phyloP scores from a whole-genome alignment of 2,329 filamentous ascomycete genomes.

The Diaporthe sp. region DNA sequence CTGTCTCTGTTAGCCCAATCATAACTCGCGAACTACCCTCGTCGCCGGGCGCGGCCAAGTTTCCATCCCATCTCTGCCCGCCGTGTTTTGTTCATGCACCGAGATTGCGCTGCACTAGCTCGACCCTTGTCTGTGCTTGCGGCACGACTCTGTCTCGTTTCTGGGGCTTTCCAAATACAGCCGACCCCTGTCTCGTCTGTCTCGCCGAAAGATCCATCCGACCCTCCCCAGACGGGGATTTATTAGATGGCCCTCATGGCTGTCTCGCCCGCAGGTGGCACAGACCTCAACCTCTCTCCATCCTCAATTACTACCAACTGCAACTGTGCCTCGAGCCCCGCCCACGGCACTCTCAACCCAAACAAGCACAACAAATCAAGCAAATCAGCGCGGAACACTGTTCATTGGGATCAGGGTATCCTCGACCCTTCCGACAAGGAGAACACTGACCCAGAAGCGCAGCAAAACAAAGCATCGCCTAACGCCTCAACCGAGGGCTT shows the following conservation, averaged over 20 bases:
- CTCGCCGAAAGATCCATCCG: slow-evolving; percentile 27
- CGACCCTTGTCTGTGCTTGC: slow-evolving; percentile 31
- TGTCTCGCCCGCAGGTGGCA: slow-evolving; percentile 23
- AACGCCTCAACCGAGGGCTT: slow-evolving; percentile 1
- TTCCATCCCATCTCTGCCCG: slow-evolving; percentile 21
- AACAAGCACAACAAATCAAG: background rate
- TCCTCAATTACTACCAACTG: slow-evolving; percentile 14
- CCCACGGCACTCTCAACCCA: background rate
- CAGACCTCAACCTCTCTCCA: slow-evolving; percentile 30
- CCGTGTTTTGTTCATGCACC: slow-evolving; percentile 25
- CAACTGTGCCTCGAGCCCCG: slow-evolving; percentile 7
- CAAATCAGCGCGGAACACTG: slow-evolving; percentile 32
- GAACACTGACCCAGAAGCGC: slow-evolving; percentile 29
- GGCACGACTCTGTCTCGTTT: slow-evolving; percentile 31
- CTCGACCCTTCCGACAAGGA: slow-evolving; percentile 17
- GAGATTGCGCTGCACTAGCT: slow-evolving; percentile 29
- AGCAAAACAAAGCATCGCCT: background rate
- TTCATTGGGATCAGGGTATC: slow-evolving; percentile 33
- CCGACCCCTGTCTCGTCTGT: slow-evolving; percentile 29
- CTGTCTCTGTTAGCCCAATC: slow-evolving; percentile 9
- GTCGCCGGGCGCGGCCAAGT: slow-evolving; percentile 19
- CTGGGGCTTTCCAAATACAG: slow-evolving; percentile 23
- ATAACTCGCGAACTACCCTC: background rate
- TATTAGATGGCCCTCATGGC: slow-evolving; percentile 32
- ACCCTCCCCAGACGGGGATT: slow-evolving; percentile 31